Evolutionary conservation across 75 land plant genomes (phyloP).

Genomic region (Sequoia sempervirens): DNA sequence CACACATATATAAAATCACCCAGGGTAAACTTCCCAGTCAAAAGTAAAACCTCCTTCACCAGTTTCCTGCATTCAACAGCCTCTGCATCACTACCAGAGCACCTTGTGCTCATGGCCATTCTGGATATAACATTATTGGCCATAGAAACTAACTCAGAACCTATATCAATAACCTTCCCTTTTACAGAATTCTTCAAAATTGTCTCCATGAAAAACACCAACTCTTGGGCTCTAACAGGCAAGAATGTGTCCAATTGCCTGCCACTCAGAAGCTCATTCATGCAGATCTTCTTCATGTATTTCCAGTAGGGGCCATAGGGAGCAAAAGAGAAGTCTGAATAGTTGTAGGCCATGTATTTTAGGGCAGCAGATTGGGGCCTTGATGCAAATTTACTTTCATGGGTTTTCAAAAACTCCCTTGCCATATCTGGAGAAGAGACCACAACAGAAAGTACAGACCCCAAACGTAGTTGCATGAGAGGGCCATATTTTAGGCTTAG

Average conservation of each 20-base stretch:
- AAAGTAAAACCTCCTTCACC: constrained; percentile 16
- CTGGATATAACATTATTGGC: constrained; percentile 20
- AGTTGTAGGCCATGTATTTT: constrained; percentile 20
- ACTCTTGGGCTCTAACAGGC: not conserved
- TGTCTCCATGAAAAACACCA: not conserved
- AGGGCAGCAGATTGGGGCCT: constrained; percentile 28
- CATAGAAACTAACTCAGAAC: constrained; percentile 20
- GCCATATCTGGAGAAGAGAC: constrained; percentile 46
- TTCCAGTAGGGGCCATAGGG: constrained; percentile 52
- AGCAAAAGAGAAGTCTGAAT: constrained; percentile 28
- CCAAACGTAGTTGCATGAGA: constrained; percentile 36
- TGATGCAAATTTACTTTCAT: constrained; percentile 26
- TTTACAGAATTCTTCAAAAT: not conserved
- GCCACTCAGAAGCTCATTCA: constrained; percentile 40
- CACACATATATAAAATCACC: constrained; percentile 18
- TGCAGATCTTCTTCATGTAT: constrained; percentile 45
- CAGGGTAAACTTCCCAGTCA: constrained; percentile 30
- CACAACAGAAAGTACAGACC: constrained; percentile 32
- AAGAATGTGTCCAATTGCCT: constrained; percentile 4
- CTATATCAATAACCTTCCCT: constrained; percentile 17
- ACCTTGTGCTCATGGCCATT: constrained; percentile 30
- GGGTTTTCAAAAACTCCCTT: constrained; percentile 36
- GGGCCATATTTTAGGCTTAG: constrained; percentile 34
- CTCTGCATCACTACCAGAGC: constrained; percentile 12
- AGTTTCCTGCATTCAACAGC: constrained; percentile 16